Conservation (phyloP, 2,329 filamentous ascomycete genomes). For the Cryphonectria carpinicola region DNA sequence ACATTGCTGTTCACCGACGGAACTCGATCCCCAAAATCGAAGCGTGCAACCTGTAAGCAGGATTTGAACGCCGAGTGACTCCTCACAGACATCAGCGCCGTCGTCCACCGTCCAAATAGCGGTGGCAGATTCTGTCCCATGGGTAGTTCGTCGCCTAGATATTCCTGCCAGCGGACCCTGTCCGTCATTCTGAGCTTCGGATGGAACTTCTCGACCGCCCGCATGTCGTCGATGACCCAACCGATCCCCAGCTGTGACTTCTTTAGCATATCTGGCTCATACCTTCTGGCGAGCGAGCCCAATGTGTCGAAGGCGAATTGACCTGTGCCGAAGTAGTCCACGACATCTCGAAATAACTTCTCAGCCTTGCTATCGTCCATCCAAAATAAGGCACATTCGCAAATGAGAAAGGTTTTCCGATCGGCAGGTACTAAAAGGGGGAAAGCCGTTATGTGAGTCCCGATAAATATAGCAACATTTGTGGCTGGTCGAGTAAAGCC, state of each 20-base stretch:
- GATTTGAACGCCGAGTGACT: slow-evolving; percentile 11
- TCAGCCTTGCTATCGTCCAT: slow-evolving; percentile 12
- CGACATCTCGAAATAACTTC: slow-evolving; percentile 10
- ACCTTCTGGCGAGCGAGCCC: slow-evolving; percentile 11
- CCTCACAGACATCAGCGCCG: slow-evolving; percentile 14
- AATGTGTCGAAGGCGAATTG: slow-evolving; percentile 22
- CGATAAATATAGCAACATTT: neutral
- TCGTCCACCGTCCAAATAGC: slow-evolving; percentile 23
- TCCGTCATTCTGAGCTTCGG: slow-evolving; percentile 14
- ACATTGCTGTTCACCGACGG: neutral
- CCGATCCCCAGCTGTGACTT: neutral
- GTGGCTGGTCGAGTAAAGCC: neutral
- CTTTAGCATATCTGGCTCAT: neutral
- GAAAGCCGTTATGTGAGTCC: neutral
- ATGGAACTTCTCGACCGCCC: slow-evolving; percentile 12
- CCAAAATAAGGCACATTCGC: slow-evolving; percentile 19
- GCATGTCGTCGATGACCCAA: slow-evolving; percentile 23
- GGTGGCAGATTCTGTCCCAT: slow-evolving; percentile 10
- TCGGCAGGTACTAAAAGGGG: slow-evolving; percentile 18
- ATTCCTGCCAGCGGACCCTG: slow-evolving; percentile 21
- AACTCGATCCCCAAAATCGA: slow-evolving; percentile 8
- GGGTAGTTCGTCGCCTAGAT: slow-evolving; percentile 13
- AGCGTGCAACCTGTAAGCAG: slow-evolving; percentile 1
- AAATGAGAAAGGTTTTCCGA: slow-evolving; percentile 22
- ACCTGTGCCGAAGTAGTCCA: slow-evolving; percentile 23